Conservation (phyloP, 345 rosid genomes). For the Carallia brachiata region DNA sequence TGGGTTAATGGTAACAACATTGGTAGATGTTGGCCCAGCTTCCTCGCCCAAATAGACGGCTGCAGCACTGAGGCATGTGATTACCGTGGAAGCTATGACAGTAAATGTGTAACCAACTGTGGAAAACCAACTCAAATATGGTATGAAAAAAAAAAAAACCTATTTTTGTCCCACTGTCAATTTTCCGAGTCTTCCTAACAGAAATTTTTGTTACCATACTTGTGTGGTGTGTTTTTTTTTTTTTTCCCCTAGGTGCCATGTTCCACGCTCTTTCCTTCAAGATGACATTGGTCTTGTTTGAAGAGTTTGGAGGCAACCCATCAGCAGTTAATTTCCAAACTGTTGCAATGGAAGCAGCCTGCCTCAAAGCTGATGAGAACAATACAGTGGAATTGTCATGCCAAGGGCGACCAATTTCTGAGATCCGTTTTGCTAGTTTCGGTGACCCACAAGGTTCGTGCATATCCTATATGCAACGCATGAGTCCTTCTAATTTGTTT, state of each 20-base stretch:
- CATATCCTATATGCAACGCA: not conserved
- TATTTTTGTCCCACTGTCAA: too few species aligned
- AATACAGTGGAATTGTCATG: slow-evolving; percentile 3
- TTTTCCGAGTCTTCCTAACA: too few species aligned
- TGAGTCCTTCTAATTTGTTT: not conserved
- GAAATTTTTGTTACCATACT: too few species aligned
- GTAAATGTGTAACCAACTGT: slow-evolving; percentile 9
- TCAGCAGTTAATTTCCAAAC: slow-evolving; percentile 8
- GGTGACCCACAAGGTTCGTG: slow-evolving; percentile 20
- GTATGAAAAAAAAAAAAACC: not conserved
- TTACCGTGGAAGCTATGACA: slow-evolving; percentile 6
- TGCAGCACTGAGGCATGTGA: slow-evolving; percentile 3
- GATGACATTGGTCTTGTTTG: slow-evolving; percentile 13
- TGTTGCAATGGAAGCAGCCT: not conserved
- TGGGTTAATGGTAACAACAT: slow-evolving; percentile 23
- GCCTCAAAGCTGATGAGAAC: not conserved
- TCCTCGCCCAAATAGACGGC: not conserved
- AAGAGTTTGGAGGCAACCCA: slow-evolving; percentile 16
- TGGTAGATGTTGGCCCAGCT: slow-evolving; percentile 6
- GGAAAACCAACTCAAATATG: slow-evolving; percentile 16
- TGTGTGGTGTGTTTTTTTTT: not conserved
- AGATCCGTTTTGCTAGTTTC: slow-evolving; percentile 10
- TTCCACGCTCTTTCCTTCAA: slow-evolving; percentile 11
- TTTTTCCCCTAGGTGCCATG: slow-evolving; percentile 3
- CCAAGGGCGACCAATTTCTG: not conserved